Base-by-base conservation (phyloP, 768 basidiomycete species). In the Suillus bovinus region DNA sequence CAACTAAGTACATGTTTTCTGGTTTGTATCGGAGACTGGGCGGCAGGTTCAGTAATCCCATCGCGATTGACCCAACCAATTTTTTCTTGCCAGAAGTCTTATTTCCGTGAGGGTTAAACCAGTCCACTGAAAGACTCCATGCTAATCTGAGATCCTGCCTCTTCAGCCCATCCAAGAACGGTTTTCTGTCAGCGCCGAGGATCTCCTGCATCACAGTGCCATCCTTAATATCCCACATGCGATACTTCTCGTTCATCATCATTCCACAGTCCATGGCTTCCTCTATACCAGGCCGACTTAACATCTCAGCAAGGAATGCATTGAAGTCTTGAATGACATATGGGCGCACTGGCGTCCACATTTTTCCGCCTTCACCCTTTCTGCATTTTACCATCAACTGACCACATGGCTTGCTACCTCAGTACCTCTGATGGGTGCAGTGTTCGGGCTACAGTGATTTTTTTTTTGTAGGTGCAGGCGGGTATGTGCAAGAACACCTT, bases 1-100 rank as follows among this genome's bases (percentile, higher is more conserved):
- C 79, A 1, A 63, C 72, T 0, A 76, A 63, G 62, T 71, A 81
- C 68, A 82, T 73, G 60, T 82, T 80, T 63, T 80, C 75, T 0
- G 68, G 38, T 36, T 69, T 65, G 60, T 74, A 77, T 17, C 72
- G 69, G 13, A 71, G 36, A 20, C 69, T 59, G 0, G 70, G 71
- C 5, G 77, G 79, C 10, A 80, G 69, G 63, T 78, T 80, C 73
- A 77, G 7, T 42, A 42, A 8, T 8, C 41, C 41, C 41, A 42
- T 42, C 6, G 7, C 6, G 20, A 42, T 42, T 20, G 67, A 67
- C 6, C 74, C 72, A 36, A 66, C 58, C 0, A 70, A 71, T 8
- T 53, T 66, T 1, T 52, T 63, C 50, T 73, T 69, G 14, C 73
- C 73, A 55, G 72, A 71, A 62, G 69, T 73, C 60, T 77, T 76